Base-by-base conservation (phyloP, 73 alveolate genomes). In the Uronychia setigera region DNA sequence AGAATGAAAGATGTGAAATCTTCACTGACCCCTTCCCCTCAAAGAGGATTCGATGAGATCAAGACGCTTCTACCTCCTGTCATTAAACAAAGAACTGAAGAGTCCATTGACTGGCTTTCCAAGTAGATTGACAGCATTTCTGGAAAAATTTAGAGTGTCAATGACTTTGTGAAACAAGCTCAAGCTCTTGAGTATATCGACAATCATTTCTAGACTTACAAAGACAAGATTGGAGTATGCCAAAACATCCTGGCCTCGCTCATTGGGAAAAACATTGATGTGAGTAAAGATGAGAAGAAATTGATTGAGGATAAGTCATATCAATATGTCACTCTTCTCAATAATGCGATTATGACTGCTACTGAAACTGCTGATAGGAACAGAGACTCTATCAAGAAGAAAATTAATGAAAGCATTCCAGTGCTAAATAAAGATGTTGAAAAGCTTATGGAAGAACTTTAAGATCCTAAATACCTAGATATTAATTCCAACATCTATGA, bases 251-350 rank as follows among this genome's bases (percentile, higher is more conserved):
- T 82, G 60, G 76, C 82, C 30, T 85, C 86, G 31, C 80, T 86
- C 33, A 78, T 60, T 11, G 76, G 79, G 30, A 60, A 88, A 35
- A 90, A 92, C 29, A 80, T 82, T 27, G 89, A 80, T 1, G 29
- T 83, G 26, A 57, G 86, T 31, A 94, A 94, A 79, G 98, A 90
- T 33, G 98, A 94, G 77, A 87, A 77, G 87, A 94, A 94, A 59
- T 89, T 94, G 32, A 75, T 79, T 26, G 67, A 46, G 67, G 81
- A 84, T 27, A 95, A 94, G 60, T 86, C 92, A 27, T 89, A 83
- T 78, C 57, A 79, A 46, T 57, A 33, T 28, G 77, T 90, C 76
- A 33, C 80, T 28, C 77, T 30, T 31, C 75, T 90, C 60, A 85
- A 79, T 29, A 78, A 90, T 13, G 88, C 86, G 14, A 87, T 90